Conservation (phyloP, 805 yeast species). For the Sporopachydermia lactativora region DNA sequence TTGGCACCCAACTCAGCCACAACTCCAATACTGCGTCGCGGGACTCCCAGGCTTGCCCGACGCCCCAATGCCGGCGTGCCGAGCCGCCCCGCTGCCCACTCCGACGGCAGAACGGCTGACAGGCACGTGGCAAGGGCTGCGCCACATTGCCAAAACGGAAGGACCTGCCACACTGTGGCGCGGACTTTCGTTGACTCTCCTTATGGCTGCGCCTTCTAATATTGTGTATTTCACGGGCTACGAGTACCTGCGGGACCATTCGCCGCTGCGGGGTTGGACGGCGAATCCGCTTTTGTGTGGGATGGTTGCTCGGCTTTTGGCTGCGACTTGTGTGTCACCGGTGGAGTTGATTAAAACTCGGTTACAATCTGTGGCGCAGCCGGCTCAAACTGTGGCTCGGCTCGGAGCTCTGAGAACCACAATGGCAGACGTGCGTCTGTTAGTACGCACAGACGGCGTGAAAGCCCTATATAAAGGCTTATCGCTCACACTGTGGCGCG, state of each 20-base stretch:
- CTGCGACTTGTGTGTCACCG: slow-evolving; percentile 81
- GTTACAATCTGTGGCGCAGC: slow-evolving; percentile 71
- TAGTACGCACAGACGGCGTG: slow-evolving; percentile 43
- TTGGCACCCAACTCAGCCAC: slow-evolving; percentile 18
- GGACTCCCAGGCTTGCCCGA: slow-evolving; percentile 2
- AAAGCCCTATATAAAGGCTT: slow-evolving; percentile 69
- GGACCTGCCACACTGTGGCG: slow-evolving; percentile 77
- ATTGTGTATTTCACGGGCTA: slow-evolving; percentile 91
- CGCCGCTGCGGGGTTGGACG: slow-evolving; percentile 33
- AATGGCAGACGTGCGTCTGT: slow-evolving; percentile 36
- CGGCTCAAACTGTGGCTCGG: slow-evolving; percentile 13
- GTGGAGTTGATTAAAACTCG: slow-evolving; percentile 79
- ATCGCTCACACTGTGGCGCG: slow-evolving; percentile 86
- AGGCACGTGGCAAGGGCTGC: slow-evolving; percentile 67
- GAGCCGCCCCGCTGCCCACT: slow-evolving; percentile 25
- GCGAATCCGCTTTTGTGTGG: slow-evolving; percentile 79
- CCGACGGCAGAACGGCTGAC: slow-evolving; percentile 27
- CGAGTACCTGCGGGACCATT: slow-evolving; percentile 68
- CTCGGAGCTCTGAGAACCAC: slow-evolving; percentile 24
- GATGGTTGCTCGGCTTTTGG: slow-evolving; percentile 61
- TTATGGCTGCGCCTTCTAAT: slow-evolving; percentile 86
- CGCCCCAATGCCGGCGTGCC: slow-evolving; percentile 22
- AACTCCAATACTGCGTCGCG: slow-evolving; percentile 1
- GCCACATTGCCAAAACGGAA: slow-evolving; percentile 51
- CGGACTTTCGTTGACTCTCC: slow-evolving; percentile 66